These are phyloP conservation scores for Russula lepida DNA, from an alignment of 768 basidiomycete species.

Conservation along the genomic window DNA sequence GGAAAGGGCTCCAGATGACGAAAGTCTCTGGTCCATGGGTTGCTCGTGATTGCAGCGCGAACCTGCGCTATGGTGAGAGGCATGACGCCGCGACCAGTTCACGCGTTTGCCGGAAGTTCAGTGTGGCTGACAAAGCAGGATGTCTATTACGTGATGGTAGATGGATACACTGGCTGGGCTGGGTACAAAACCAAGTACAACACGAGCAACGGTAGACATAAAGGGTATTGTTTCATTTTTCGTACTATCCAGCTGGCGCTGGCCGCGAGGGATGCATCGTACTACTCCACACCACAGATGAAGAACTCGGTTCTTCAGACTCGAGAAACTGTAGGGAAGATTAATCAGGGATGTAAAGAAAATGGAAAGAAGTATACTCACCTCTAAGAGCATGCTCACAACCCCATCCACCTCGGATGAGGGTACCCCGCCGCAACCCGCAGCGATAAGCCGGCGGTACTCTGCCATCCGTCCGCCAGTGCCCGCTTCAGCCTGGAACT, in stretches of 20 bases:
- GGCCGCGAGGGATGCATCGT: slow-evolving; percentile 8
- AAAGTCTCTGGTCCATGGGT: slow-evolving; percentile 56
- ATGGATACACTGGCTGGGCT: slow-evolving; percentile 19
- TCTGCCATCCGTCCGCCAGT: slow-evolving; percentile 84
- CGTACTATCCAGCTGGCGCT: slow-evolving; percentile 17
- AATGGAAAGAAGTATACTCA: slow-evolving; percentile 28
- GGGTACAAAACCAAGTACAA: slow-evolving; percentile 19
- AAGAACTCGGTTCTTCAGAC: slow-evolving; percentile 68
- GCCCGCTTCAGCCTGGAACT: slow-evolving; percentile 82
- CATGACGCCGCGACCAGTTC: neutral
- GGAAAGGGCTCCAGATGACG: slow-evolving; percentile 57
- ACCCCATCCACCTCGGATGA: slow-evolving; percentile 85
- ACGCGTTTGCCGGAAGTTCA: neutral
- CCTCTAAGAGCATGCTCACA: slow-evolving; percentile 78
- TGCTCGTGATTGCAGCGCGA: slow-evolving; percentile 15
- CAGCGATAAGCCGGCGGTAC: slow-evolving; percentile 81
- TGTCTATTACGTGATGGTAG: neutral
- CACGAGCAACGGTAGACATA: slow-evolving; percentile 14
- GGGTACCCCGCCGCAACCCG: slow-evolving; percentile 81
- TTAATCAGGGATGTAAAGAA: neutral
- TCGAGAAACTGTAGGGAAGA: slow-evolving; percentile 57
- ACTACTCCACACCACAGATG: slow-evolving; percentile 36
- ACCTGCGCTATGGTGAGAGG: slow-evolving; percentile 18
- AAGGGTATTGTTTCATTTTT: neutral
- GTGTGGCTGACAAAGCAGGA: slow-evolving; percentile 8